These are phyloP conservation scores for Xylaria sp. DNA, from an alignment of 2,329 filamentous ascomycete species.

Conservation along the genomic window DNA sequence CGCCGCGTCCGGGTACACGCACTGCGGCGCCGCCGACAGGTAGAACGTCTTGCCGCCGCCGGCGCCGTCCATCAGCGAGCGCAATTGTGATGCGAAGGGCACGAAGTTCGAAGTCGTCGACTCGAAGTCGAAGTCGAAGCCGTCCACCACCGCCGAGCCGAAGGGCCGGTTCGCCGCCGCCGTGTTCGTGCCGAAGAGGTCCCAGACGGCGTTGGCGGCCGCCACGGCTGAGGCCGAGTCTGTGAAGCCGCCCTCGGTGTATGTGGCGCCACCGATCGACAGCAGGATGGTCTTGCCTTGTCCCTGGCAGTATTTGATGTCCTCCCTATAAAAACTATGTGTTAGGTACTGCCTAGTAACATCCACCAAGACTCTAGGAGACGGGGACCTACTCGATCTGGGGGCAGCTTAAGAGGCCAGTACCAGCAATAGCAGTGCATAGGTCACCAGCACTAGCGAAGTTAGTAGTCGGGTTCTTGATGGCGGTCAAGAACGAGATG, in stretches of 20 bases:
- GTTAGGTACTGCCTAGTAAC: constrained; percentile 4
- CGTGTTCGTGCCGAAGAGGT: constrained; percentile 72
- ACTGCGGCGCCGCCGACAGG: constrained; percentile 75
- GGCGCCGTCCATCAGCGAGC: constrained; percentile 64
- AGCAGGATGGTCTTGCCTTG: constrained; percentile 77
- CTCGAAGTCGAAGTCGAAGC: constrained; percentile 83
- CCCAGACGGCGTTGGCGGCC: constrained; percentile 73
- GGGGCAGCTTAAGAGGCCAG: constrained; percentile 68
- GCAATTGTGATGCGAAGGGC: constrained; percentile 69
- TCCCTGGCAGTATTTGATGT: constrained; percentile 70
- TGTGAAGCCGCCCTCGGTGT: constrained; percentile 74
- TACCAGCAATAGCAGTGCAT: constrained; percentile 70
- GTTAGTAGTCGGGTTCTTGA: constrained; percentile 67
- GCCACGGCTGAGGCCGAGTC: constrained; percentile 62
- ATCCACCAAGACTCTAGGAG: constrained; percentile 20
- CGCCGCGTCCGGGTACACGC: constrained; percentile 71
- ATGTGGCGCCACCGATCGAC: constrained; percentile 77
- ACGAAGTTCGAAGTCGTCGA: constrained; percentile 67
- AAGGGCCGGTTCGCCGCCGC: constrained; percentile 70
- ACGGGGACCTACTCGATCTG: constrained; percentile 68
- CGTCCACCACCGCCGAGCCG: constrained; percentile 72
- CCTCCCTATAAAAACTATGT: constrained; percentile 51
- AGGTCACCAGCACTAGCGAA: constrained; percentile 72
- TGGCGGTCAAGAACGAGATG: constrained; percentile 70
- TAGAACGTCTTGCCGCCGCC: constrained; percentile 64